Base-by-base conservation (phyloP, 345 rosid species). In the Alliaria petiolata region DNA sequence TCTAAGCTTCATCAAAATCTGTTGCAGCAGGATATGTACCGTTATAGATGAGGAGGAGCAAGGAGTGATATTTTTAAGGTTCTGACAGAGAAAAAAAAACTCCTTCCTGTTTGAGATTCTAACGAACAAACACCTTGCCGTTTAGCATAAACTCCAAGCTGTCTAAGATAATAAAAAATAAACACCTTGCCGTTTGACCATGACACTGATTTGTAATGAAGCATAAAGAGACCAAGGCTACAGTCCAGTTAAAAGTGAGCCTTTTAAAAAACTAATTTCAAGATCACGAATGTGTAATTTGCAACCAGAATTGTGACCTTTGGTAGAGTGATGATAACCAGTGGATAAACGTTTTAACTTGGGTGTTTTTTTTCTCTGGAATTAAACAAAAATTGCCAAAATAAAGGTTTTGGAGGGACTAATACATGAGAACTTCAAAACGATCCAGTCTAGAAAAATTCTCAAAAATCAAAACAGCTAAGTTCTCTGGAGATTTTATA, bases 371-470 rank as follows among this genome's bases (percentile, higher is more conserved):
- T 52, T 35, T n/a, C n/a, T n/a, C n/a, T 25, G 34, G 51, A 65
- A 65, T 57, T 57, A 36, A 73, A 56, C 60, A 49, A 74, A 65
- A 74, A 50, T 56, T 45, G 69, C 30, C 46, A 72, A 63, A 13
- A 26, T 25, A n/a, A n/a, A 47, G 61, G 72, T 65, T 20, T 55
- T 50, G 19, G 30, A 57, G 51, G 19, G 36, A 1, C 35, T 56
- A 56, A 47, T 46, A 47, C 77, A 60, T 60, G 0, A n/a, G 15
- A 35, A 15, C 3, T 46, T 45, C 42, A 63, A 63, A 45, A 63
- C 43, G 53, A 57, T 36, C 34, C 26, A 43, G 69, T 63, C 63
- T 72, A 54, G 56, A 54, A 63, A 71, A 72, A 53, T 42, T 33
- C 46, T 62, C 43, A 62, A 52, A 30, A 62, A 11, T 4, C 35